phyloP scores from a whole-genome alignment of 2,329 filamentous ascomycete species.

The Rutstroemia sydowiana region DNA sequence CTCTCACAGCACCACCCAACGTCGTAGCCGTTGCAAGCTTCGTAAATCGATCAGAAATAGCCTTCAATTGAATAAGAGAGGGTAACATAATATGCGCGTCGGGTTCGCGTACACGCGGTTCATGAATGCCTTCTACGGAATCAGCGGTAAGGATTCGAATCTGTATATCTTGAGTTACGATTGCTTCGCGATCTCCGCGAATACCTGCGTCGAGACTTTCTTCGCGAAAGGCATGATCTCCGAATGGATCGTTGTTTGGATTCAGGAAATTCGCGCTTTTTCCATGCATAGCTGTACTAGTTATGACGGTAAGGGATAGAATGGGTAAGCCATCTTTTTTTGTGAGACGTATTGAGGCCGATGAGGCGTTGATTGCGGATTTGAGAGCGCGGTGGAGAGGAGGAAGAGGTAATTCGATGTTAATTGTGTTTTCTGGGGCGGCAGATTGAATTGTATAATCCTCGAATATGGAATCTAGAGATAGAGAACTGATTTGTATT shows the following conservation, averaged over 20 bases:
- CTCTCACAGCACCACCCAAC: constrained; percentile 19
- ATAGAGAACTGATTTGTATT: constrained; percentile 39
- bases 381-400: constrained; percentile 86
- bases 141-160: constrained; percentile 79
- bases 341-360: constrained; percentile 79
- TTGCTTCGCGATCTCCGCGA: constrained; percentile 71
- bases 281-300: constrained; percentile 52
- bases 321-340: constrained; percentile 86
- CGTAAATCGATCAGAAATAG: constrained; percentile 91
- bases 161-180: constrained; percentile 94
- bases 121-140: constrained; percentile 85
- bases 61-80: constrained; percentile 79
- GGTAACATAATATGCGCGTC: constrained; percentile 93
- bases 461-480: constrained; percentile 80
- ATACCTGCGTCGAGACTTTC: constrained; percentile 47
- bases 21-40: constrained; percentile 58
- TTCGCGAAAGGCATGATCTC: constrained; percentile 41
- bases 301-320: constrained; percentile 83
- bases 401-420: constrained; percentile 87
- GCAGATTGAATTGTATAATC: constrained; percentile 80
- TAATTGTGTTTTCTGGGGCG: constrained; percentile 78
- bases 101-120: constrained; percentile 82
- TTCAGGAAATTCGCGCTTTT: constrained; percentile 33
- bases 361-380: constrained; percentile 73
- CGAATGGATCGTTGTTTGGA: constrained; percentile 36